Evolutionary conservation across 371 early-diverging fungal genomes (phyloP).

Genomic region (Mortierella sp.): DNA sequence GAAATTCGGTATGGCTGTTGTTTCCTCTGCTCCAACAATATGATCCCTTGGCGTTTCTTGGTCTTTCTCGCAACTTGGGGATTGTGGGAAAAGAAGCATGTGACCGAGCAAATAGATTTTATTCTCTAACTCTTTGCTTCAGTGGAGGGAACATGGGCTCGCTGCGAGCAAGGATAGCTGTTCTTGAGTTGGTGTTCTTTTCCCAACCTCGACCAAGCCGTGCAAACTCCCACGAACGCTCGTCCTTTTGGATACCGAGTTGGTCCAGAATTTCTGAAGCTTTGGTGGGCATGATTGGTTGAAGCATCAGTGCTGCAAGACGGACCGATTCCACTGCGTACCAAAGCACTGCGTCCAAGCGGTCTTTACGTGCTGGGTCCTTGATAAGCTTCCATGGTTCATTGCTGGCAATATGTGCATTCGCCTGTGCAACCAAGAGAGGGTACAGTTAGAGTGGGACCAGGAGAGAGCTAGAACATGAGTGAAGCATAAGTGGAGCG

Average conservation of each 20-base stretch:
- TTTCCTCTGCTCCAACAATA: too few species aligned
- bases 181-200: conserved; percentile 4
- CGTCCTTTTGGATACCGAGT: conserved; percentile 60
- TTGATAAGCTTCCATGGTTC: conserved; percentile 87
- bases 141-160: conserved; percentile 36
- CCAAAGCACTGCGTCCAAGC: conserved; percentile 74
- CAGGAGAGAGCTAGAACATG: too few species aligned
- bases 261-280: conserved; percentile 70
- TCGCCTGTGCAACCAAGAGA: conserved; percentile 60
- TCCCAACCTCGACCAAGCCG: conserved; percentile 43
- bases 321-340: conserved; percentile 82
- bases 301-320: conserved; percentile 78
- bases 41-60: not conserved
- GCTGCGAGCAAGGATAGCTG: not conserved
- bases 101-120: too few species aligned
- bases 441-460: not conserved
- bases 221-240: conserved; percentile 61
- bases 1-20: too few species aligned
- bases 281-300: conserved; percentile 91
- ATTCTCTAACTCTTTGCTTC: conserved; percentile 13
- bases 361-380: conserved; percentile 52
- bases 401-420: conserved; percentile 74
- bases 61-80: not conserved
- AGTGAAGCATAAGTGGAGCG: too few species aligned
- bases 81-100: too few species aligned